Conservation (phyloP, 2,329 filamentous ascomycete species). For the Colletotrichum higginsianum region DNA sequence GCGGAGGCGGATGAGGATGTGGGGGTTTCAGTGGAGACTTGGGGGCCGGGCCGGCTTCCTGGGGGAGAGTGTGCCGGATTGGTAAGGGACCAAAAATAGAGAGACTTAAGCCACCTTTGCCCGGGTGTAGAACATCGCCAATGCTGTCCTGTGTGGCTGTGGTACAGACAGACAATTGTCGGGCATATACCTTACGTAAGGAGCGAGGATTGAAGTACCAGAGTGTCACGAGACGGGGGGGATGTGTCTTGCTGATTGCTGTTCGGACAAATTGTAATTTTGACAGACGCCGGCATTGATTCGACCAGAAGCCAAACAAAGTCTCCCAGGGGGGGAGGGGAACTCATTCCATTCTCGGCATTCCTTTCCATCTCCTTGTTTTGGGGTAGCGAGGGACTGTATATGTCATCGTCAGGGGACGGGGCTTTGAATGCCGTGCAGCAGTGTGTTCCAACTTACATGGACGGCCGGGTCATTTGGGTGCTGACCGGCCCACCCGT, state of each 20-base stretch:
- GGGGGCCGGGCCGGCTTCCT: too few species aligned
- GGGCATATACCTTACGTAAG: background rate
- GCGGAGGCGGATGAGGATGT: background rate
- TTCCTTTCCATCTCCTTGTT: background rate
- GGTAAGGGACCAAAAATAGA: conserved; percentile 22
- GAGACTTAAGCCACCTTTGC: conserved; percentile 12
- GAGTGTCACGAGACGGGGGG: too few species aligned
- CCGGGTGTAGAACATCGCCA: conserved; percentile 9
- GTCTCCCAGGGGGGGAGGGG: background rate
- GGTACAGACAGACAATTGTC: too few species aligned
- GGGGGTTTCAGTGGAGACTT: background rate
- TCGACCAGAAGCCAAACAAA: background rate
- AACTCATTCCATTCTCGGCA: background rate
- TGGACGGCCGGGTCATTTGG: conserved; percentile 16
- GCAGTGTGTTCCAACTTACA: background rate
- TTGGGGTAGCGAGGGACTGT: background rate
- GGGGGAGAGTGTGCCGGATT: background rate
- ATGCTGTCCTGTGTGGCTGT: background rate
- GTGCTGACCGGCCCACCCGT: conserved; percentile 36
- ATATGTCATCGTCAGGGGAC: background rate
- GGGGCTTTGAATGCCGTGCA: conserved; percentile 16
- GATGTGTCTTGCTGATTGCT: too few species aligned
- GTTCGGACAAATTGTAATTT: background rate
- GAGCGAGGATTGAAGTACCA: too few species aligned
- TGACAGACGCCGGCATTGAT: conserved; percentile 7